These are phyloP conservation scores for Phytophthora agathidicida DNA, from an alignment of 352 stramenopile genomes.

Conservation along the genomic window DNA sequence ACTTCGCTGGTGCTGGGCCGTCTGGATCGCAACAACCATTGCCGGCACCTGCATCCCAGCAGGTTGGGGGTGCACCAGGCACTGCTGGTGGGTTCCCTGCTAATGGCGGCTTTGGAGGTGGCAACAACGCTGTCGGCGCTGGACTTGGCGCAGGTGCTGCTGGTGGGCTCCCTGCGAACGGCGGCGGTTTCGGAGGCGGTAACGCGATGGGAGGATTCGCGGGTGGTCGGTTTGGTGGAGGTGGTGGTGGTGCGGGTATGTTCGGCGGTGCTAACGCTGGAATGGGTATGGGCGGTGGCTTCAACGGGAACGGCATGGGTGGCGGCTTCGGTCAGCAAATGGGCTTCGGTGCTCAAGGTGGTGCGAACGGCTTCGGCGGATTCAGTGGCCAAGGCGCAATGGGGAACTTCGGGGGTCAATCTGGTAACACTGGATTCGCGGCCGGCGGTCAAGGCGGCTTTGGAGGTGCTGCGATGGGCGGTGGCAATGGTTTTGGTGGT, in stretches of 20 bases:
- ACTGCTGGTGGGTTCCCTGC: conserved; percentile 3
- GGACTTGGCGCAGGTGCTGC: no score
- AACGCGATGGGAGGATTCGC: no score
- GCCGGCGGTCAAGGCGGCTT: conserved; percentile 1
- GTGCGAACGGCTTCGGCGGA: conserved; percentile 12
- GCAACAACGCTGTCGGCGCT: no score
- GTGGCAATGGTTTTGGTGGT: conserved; percentile 12
- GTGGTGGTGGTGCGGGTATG: no score
- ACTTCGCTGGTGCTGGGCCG: not conserved
- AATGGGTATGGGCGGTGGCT: conserved; percentile 1
- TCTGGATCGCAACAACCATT: conserved; percentile 14
- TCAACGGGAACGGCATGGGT: conserved; percentile 4
- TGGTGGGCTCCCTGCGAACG: no score
- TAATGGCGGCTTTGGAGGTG: conserved; percentile 11
- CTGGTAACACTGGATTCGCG: conserved; percentile 14
- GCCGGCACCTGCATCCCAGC: not conserved
- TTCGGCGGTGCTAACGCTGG: conserved; percentile 2
- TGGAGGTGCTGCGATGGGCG: not conserved
- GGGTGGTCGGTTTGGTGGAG: no score
- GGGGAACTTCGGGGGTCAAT: conserved; percentile 11
- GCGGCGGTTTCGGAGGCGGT: conserved; percentile 1
- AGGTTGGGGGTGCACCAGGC: not conserved
- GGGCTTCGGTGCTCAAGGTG: conserved; percentile 13
- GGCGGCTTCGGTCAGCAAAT: conserved; percentile 15
- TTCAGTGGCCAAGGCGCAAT: conserved; percentile 9